phyloP scores from a whole-genome alignment of 345 rosid genomes.

The Lumnitzera littorea region DNA sequence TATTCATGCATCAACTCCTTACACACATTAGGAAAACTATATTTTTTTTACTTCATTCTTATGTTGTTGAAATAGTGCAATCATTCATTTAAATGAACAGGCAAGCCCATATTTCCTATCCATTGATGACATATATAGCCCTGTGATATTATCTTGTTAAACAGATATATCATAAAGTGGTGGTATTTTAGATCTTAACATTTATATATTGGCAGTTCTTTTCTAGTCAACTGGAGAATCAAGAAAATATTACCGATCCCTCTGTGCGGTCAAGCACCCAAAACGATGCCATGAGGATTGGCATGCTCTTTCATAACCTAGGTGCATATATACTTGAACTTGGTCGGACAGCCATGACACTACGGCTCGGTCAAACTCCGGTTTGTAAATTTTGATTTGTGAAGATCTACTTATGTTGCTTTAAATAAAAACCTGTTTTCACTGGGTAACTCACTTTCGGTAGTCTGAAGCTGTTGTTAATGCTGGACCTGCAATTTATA shows the following conservation, averaged over 20 bases:
- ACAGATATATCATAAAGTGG: neutral
- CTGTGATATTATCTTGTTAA: neutral
- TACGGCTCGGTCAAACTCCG: conserved; percentile 64
- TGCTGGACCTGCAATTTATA: conserved; percentile 75
- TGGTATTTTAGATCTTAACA: neutral
- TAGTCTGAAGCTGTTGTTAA: conserved; percentile 75
- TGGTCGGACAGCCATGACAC: conserved; percentile 68
- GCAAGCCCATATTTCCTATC: too few species aligned
- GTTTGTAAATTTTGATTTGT: conserved; percentile 22
- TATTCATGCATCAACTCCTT: conserved; percentile 1
- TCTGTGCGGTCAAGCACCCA: conserved; percentile 27
- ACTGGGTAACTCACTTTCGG: conserved; percentile 3
- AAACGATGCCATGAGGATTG: conserved; percentile 41
- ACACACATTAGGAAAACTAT: too few species aligned
- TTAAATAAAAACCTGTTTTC: conserved; percentile 5
- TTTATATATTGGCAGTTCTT: conserved; percentile 38
- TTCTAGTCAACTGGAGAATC: conserved; percentile 46
- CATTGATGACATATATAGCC: too few species aligned
- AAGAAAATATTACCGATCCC: conserved; percentile 37
- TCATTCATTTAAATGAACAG: too few species aligned
- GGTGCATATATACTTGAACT: conserved; percentile 76
- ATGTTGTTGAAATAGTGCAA: too few species aligned
- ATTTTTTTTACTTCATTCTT: too few species aligned
- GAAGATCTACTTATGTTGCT: neutral
- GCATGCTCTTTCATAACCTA: conserved; percentile 41